Evolutionary conservation across 2,329 filamentous ascomycete species (phyloP), one percentile per base, ranked within the genome.

Genomic region (Talaromyces pinophilus): DNA sequence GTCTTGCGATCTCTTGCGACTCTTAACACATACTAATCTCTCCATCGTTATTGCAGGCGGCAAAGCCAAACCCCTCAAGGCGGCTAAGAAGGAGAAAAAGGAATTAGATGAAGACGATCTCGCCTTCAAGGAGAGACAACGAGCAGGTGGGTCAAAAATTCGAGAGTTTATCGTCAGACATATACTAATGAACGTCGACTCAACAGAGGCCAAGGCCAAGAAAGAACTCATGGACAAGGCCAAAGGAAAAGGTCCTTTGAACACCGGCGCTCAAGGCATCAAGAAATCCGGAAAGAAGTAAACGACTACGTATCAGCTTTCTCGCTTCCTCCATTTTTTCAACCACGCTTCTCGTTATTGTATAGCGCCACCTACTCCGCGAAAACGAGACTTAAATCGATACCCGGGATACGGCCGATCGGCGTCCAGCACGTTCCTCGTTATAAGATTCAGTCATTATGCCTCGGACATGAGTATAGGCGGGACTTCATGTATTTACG

Each of bases 281-380:
- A 97, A 97, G 89, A 97, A 97, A 88, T 95, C 91, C 69, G 93
- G 93, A 81, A 97, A 97, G 91, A 96, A 97, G 89, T 96, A 86
- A 82, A 60, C n/a, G 44, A 62, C 4, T 19, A 8, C 30, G 30
- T 30, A 13, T 25, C 10, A 22, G 15, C 35, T 25, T 22, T 17
- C 13, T 52, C 19, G 35, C 55, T 61, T 30, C 17, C 17, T 61
- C 22, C 28, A 7, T n/a, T 22, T 48, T 42, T 35, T 15, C 54
- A 35, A 22, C 10, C 19, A 25, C 33, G 11, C 17, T n/a, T 22
- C 15, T 46, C 48, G 48, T 57, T 25, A 35, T 7, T 10, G 15
- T 15, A 44, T 35, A 30, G 38, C 48, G 38, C 22, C 25, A 63
- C 35, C 5, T n/a, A 17, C 13, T 22, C 5, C 13, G 6, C 35